Conservation (phyloP, 1,284 basidiomycete species). For the Papiliotrema flavescens region DNA sequence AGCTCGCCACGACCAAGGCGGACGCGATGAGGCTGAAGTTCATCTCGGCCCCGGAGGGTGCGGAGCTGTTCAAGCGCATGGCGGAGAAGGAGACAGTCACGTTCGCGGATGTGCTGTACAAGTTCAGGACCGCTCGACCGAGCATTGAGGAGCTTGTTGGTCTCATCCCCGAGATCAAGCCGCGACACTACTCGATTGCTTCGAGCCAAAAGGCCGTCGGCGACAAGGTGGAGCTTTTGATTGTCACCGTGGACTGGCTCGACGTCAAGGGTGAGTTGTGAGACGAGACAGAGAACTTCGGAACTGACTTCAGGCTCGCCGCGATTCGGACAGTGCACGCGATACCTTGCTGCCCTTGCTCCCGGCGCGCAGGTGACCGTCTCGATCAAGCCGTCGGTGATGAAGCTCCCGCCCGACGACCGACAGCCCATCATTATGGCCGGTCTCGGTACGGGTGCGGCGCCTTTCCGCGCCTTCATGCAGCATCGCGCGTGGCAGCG, state of each 20-base stretch:
- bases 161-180: constrained; percentile 89
- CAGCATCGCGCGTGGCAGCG: constrained; percentile 86
- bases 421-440: constrained; percentile 96
- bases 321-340: constrained; percentile 92
- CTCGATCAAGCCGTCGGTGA: constrained; percentile 96
- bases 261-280: constrained; percentile 69
- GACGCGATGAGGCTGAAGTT: constrained; percentile 85
- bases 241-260: constrained; percentile 95
- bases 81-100: constrained; percentile 92
- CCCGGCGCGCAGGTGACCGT: constrained; percentile 92
- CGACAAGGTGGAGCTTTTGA: constrained; percentile 85
- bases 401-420: constrained; percentile 89
- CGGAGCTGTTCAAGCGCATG: constrained; percentile 89
- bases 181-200: constrained; percentile 97
- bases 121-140: constrained; percentile 76
- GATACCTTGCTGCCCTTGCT: constrained; percentile 81
- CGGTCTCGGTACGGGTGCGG: constrained; percentile 91
- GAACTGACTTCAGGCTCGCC: constrained; percentile 57
- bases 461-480: constrained; percentile 97
- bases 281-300: background rate
- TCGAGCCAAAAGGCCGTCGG: constrained; percentile 92
- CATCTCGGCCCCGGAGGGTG: constrained; percentile 89
- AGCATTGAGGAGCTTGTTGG: constrained; percentile 79
- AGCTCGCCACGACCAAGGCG: constrained; percentile 65
- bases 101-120: constrained; percentile 81